Conservation (phyloP, 306 rosid genomes). For the Pterocarpus santalinus region DNA sequence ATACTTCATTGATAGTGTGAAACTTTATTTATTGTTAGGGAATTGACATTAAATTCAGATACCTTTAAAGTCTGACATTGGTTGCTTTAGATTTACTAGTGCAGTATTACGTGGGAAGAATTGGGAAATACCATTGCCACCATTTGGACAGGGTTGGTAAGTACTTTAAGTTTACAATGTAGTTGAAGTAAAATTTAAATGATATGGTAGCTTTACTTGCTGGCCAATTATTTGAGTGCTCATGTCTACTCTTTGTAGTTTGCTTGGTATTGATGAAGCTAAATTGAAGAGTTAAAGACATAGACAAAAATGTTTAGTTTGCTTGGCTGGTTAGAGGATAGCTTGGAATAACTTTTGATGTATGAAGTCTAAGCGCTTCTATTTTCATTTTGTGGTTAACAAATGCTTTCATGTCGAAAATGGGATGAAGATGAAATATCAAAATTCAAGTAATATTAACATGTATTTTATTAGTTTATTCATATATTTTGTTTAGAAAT, state of each 20-base stretch:
- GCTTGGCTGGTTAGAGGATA: background rate
- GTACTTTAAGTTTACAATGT: constrained; percentile 49
- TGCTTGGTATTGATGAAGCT: constrained; percentile 15
- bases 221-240: background rate
- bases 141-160: constrained; percentile 98
- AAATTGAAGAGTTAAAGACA: background rate
- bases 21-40: background rate
- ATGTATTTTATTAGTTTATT: background rate
- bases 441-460: no score
- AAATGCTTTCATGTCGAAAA: background rate
- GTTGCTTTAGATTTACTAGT: constrained; percentile 76
- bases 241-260: background rate
- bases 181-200: constrained; percentile 18
- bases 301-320: background rate
- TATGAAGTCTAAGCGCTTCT: background rate
- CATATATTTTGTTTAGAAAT: background rate
- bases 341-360: background rate
- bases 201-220: background rate
- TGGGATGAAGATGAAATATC: background rate
- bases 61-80: constrained; percentile 32
- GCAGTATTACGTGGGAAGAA: constrained; percentile 87
- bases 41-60: constrained; percentile 1
- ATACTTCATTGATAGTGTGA: background rate
- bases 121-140: constrained; percentile 97
- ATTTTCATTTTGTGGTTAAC: background rate